Base-by-base conservation (phyloP, 1,284 basidiomycete genomes). In the Trametes hirsuta region DNA sequence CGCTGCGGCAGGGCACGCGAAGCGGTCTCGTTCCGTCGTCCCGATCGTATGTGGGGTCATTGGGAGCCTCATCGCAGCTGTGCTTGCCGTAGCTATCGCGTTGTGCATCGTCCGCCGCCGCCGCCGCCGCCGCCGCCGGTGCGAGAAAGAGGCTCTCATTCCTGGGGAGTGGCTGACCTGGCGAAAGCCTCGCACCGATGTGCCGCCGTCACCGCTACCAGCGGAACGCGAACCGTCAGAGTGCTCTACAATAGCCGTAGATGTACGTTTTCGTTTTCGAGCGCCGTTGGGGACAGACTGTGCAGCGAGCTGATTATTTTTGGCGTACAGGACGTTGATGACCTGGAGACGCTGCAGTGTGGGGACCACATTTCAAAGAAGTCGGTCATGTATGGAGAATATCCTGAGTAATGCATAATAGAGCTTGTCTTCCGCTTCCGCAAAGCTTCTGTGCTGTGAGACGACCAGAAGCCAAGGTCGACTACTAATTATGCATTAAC, bases 311-410 rank as follows among this genome's bases (percentile, higher is more conserved):
- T 30, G 24, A 15, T 47, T 4, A 1, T 36, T n/a, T 15, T 22
- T 35, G 10, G 25, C 1, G 24, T 21, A 10, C 12, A 37, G 30
- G 47, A 55, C 6, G 40, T 15, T 6, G 54, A 56, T 10, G 54
- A 56, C 21, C 12, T 50, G 47, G 47, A 56, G 30, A 56, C 54
- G 41, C 14, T 56, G 41, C 30, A 50, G 40, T 50, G 47, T 14
- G 42, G 25, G 30, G 45, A 56, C 30, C 30, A 30, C 8, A 30
- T 30, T 30, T 30, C 30, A 34, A 56, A 56, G 54, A 50, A 56
- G 22, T 55, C 54, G 11, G 54, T 55, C 14, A 49, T 35, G n/a
- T 56, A 56, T 41, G 54, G 54, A 34, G 47, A 50, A 18, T 50
- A 56, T 15, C 54, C 54, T 25, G 47, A 55, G 36, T 12, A 44